Evolutionary conservation across 306 rosid species (phyloP).

Genomic region (Potentilla sterilis): DNA sequence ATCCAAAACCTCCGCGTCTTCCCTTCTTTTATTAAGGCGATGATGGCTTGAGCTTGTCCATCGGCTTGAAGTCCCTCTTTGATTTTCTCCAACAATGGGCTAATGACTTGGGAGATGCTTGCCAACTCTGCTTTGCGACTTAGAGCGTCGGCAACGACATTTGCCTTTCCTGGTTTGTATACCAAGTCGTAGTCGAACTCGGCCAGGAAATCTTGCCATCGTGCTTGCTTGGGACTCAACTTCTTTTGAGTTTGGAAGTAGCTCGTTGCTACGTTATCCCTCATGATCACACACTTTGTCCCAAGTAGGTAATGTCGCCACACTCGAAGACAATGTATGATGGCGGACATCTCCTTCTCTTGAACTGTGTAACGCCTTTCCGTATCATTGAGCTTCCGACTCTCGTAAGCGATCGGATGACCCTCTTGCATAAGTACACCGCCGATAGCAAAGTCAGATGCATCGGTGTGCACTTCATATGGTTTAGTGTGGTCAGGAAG

Average conservation of each 20-base stretch:
- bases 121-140: too few species aligned
- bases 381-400: neutral
- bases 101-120: too few species aligned
- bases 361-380: neutral
- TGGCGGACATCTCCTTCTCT: neutral
- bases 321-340: neutral
- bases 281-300: neutral
- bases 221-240: neutral
- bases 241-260: neutral
- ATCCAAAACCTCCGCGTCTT: too few species aligned
- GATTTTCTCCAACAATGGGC: too few species aligned
- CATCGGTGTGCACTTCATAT: neutral
- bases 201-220: neutral
- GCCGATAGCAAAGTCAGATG: neutral
- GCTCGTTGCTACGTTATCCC: neutral
- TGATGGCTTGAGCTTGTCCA: too few species aligned
- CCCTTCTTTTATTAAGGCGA: too few species aligned
- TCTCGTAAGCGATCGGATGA: neutral
- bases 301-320: neutral
- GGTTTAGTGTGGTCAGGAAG: neutral
- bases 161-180: neutral
- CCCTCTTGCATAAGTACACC: neutral
- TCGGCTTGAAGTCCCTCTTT: too few species aligned
- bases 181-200: neutral
- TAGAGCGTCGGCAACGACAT: too few species aligned